Evolutionary conservation across 2,329 filamentous ascomycete species (phyloP).

Genomic region (Colletotrichum acutatum): DNA sequence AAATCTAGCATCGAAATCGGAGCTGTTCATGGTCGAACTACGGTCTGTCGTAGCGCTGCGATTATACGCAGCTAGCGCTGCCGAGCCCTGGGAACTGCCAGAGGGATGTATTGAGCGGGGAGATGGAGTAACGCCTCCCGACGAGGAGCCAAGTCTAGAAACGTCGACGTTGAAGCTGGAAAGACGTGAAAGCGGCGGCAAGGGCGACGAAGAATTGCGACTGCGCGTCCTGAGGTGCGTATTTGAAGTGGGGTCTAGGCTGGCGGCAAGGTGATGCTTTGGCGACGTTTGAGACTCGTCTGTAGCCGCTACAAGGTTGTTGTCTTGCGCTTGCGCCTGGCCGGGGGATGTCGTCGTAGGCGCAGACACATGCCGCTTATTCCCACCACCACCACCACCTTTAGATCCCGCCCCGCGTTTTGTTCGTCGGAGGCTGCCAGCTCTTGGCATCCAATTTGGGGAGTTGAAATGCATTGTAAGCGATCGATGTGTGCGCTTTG

Average conservation of each 20-base stretch:
- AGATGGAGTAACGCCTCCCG: constrained; percentile 50
- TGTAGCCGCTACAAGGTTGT: constrained; percentile 33
- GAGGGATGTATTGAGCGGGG: constrained; percentile 55
- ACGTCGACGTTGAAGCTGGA: constrained; percentile 67
- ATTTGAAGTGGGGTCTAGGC: constrained; percentile 40
- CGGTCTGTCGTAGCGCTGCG: constrained; percentile 57
- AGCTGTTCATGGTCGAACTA: constrained; percentile 74
- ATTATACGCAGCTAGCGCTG: constrained; percentile 53
- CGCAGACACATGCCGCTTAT: constrained; percentile 65
- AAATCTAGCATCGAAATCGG: constrained; percentile 74
- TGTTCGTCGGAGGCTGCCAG: constrained; percentile 65
- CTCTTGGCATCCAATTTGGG: constrained; percentile 66
- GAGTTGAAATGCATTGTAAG: constrained; percentile 70
- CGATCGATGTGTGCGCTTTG: constrained; percentile 61
- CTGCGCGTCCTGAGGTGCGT: constrained; percentile 47
- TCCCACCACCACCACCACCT: constrained; percentile 51
- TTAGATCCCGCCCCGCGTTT: constrained; percentile 60
- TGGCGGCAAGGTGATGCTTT: constrained; percentile 43
- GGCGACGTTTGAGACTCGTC: constrained; percentile 39
- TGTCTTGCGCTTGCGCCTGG: constrained; percentile 39
- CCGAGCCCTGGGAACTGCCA: constrained; percentile 53
- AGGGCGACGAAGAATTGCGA: constrained; percentile 65
- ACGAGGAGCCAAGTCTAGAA: constrained; percentile 55
- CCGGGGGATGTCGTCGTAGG: constrained; percentile 51
- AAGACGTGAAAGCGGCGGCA: constrained; percentile 64